Evolutionary conservation across 208 protist genomes (phyloP), one percentile per base, ranked within the genome.

Genomic region (Blechomonas ayalai): DNA sequence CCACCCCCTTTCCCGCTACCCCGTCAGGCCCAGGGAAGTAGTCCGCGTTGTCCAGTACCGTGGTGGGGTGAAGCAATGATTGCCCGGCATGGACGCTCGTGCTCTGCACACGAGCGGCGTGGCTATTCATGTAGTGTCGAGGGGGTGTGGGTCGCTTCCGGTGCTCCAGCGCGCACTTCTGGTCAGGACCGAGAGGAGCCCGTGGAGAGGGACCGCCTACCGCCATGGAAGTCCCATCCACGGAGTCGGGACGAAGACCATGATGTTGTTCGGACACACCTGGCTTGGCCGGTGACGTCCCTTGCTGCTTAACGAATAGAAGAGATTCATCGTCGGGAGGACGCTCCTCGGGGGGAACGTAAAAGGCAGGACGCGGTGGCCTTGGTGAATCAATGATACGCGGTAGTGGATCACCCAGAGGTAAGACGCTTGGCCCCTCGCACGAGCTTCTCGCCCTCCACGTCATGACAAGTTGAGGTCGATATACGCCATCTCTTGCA

Each of bases 1-100:
- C n/a, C n/a, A n/a, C n/a, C n/a, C n/a, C n/a, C n/a, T n/a, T n/a
- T n/a, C n/a, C n/a, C n/a, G n/a, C n/a, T n/a, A n/a, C n/a, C n/a
- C n/a, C n/a, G n/a, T n/a, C n/a, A n/a, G n/a, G n/a, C n/a, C n/a
- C n/a, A n/a, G n/a, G n/a, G n/a, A n/a, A 74, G 56, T 74, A 73
- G 16, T 41, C 55, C 13, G 63, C 42, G 0, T 50, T 64, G 46
- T 67, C 70, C n/a, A 73, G 50, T 26, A 51, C 52, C n/a, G 49
- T 20, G 28, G 20, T 36, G 8, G 31, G 46, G 4, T 51, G 22
- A 10, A 91, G 54, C 18, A 91, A 52, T 22, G 68, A 48, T 29
- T 64, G 60, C 6, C 82, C 82, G 4, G 82, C 77, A 43, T 77
- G 55, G 15, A 88, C 75, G 51, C 82, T 91, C 16, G 77, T 88